Evolutionary conservation across 306 rosid genomes (phyloP).

Genomic region (Myrica gale): DNA sequence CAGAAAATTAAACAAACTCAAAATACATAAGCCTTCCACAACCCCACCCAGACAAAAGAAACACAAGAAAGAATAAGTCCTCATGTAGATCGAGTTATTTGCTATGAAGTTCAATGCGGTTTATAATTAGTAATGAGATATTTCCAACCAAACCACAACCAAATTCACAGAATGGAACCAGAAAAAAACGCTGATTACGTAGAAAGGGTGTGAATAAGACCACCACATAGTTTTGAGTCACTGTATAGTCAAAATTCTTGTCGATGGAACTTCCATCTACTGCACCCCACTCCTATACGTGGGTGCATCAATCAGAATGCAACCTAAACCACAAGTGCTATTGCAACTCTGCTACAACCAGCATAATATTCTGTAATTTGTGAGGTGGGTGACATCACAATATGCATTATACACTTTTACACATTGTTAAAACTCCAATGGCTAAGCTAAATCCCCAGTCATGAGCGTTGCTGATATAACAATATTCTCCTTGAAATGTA

Average conservation of each 20-base stretch:
- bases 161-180: neutral
- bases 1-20: neutral
- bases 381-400: neutral
- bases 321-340: neutral
- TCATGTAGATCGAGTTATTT: neutral
- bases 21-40: neutral
- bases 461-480: neutral
- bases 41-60: neutral
- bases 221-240: neutral
- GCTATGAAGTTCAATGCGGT: neutral
- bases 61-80: constrained; percentile 7
- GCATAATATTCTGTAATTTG: neutral
- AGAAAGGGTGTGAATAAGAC: no score
- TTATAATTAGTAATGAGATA: neutral
- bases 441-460: neutral
- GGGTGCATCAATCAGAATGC: neutral
- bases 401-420: neutral
- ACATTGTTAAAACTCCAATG: neutral
- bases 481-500: neutral
- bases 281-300: neutral
- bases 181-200: neutral
- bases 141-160: neutral
- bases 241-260: neutral
- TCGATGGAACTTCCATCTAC: neutral
- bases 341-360: neutral